phyloP scores from a whole-genome alignment of 1,284 basidiomycete species.

The Ceratobasidium sp. region DNA sequence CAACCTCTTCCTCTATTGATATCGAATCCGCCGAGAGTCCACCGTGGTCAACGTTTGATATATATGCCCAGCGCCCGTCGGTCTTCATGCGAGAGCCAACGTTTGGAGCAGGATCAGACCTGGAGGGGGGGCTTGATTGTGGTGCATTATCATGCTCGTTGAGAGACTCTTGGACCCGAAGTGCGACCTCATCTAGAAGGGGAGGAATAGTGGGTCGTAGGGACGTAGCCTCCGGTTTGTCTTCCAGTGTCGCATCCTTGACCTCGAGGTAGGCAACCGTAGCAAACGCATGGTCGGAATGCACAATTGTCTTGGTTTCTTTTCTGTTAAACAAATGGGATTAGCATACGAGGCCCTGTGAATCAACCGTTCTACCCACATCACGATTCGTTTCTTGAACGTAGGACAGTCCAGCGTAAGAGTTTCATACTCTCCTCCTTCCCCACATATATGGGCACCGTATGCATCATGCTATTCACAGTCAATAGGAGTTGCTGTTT shows the following conservation, averaged over 20 bases:
- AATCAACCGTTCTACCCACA: conserved; percentile 58
- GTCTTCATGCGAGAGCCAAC: not conserved
- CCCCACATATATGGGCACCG: conserved; percentile 94
- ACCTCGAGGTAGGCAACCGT: conserved; percentile 89
- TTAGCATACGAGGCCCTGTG: not conserved
- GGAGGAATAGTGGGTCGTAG: conserved; percentile 53
- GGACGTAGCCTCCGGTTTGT: conserved; percentile 53
- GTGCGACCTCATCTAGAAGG: conserved; percentile 55
- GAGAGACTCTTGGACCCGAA: conserved; percentile 26
- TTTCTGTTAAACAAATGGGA: conserved; percentile 47
- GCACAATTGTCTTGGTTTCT: conserved; percentile 73
- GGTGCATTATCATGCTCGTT: not conserved
- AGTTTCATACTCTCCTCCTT: conserved; percentile 98
- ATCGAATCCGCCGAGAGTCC: conserved; percentile 41
- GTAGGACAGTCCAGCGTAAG: conserved; percentile 89
- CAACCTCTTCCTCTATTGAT: conserved; percentile 69
- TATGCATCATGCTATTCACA: conserved; percentile 76
- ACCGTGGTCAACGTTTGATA: conserved; percentile 60
- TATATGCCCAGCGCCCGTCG: conserved; percentile 58
- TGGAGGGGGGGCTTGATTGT: not conserved
- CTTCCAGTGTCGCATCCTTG: conserved; percentile 65
- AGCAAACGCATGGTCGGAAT: conserved; percentile 76
- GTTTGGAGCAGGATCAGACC: not conserved
- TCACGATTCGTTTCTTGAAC: conserved; percentile 77
- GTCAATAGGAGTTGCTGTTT: conserved; percentile 15